Evolutionary conservation across 73 alveolate species (phyloP).

Genomic region (Tetrahymena borealis): DNA sequence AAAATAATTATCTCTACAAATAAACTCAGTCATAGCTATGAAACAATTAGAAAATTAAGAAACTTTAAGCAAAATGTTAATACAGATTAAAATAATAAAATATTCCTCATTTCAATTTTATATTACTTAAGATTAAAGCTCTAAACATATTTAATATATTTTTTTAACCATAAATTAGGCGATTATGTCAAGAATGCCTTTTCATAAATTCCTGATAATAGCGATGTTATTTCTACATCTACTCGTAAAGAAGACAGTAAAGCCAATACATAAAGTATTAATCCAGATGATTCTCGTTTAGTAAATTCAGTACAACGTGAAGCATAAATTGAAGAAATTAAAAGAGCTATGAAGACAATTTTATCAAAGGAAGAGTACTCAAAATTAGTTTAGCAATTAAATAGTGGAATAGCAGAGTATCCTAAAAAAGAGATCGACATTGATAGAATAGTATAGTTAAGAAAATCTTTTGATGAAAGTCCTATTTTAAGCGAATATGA

Average conservation of each 20-base stretch:
- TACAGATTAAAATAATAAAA: too few species aligned
- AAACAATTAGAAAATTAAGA: too few species aligned
- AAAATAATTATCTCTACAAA: too few species aligned
- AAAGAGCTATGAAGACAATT: not conserved
- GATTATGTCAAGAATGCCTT: too few species aligned
- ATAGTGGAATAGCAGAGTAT: not conserved
- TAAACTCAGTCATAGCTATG: too few species aligned
- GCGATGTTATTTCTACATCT: not conserved
- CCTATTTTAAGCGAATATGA: not conserved
- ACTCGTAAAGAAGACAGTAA: not conserved
- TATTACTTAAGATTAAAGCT: too few species aligned
- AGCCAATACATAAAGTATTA: not conserved
- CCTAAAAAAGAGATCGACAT: not conserved
- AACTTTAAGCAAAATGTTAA: too few species aligned
- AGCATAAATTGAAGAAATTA: not conserved
- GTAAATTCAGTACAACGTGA: not conserved
- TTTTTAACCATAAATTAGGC: too few species aligned
- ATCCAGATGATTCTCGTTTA: not conserved
- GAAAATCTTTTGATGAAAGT: not conserved
- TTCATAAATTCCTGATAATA: too few species aligned
- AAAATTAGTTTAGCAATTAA: not conserved
- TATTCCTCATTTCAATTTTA: too few species aligned
- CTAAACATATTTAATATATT: too few species aligned
- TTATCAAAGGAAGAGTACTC: not conserved
- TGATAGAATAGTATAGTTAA: not conserved